phyloP scores from a whole-genome alignment of 257 asterid species.

The Solanum corneliomulleri region DNA sequence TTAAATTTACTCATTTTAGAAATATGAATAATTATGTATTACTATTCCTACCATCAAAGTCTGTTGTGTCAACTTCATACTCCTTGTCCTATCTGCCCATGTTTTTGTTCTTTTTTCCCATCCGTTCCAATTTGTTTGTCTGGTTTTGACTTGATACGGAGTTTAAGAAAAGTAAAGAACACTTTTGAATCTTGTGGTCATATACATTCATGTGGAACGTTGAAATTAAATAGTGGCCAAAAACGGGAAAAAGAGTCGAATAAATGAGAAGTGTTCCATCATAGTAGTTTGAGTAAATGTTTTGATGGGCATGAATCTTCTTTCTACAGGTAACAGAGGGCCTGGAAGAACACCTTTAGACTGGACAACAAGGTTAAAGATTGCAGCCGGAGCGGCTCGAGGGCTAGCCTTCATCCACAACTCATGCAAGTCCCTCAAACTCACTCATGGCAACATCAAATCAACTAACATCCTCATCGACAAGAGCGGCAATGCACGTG shows the following conservation, averaged over 20 bases:
- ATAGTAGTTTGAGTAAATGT: neutral
- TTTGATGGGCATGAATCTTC: neutral
- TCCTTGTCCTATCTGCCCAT: neutral
- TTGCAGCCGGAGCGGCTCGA: conserved; percentile 75
- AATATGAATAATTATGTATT: neutral
- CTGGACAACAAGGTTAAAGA: conserved; percentile 77
- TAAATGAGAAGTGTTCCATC: neutral
- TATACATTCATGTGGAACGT: neutral
- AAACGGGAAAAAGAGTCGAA: neutral
- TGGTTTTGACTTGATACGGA: neutral
- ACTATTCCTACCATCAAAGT: neutral
- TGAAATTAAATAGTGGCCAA: neutral
- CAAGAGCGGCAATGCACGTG: conserved; percentile 41
- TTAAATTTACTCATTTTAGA: neutral
- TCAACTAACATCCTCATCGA: conserved; percentile 80
- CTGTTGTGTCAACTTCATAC: neutral
- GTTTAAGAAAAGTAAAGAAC: neutral
- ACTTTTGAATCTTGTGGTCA: neutral
- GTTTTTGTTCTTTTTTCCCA: neutral
- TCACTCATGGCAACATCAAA: conserved; percentile 82
- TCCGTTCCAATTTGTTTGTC: neutral
- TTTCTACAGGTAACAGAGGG: conserved; percentile 71
- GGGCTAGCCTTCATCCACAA: conserved; percentile 66
- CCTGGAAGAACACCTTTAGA: conserved; percentile 93
- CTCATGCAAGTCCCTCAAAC: conserved; percentile 55